phyloP scores from a whole-genome alignment of 2,329 filamentous ascomycete species.

The Epichloe gansuensis region DNA sequence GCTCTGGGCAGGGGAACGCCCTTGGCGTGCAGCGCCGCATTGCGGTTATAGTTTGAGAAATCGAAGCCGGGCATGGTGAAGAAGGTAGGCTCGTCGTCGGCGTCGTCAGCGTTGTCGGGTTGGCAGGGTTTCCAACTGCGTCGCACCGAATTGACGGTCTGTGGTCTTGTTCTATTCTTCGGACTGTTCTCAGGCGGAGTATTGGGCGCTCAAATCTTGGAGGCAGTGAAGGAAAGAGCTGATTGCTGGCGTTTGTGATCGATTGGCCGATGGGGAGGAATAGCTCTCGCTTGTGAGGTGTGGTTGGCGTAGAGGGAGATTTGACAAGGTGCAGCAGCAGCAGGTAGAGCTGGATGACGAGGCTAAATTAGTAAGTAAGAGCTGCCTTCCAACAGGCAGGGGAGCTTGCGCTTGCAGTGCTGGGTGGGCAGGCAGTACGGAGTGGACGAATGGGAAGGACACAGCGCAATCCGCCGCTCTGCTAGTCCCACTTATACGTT shows the following conservation, averaged over 20 bases:
- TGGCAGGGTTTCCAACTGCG: background rate
- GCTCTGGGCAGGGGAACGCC: conserved; percentile 94
- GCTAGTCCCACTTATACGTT: no score
- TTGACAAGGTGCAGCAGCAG: background rate
- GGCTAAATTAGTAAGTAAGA: conserved; percentile 34
- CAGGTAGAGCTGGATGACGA: conserved; percentile 36
- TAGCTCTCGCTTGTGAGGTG: background rate
- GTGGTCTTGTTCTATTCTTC: background rate
- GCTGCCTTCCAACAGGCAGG: conserved; percentile 27
- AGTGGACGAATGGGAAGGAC: no score
- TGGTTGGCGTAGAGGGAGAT: conserved; percentile 9
- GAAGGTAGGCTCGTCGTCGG: conserved; percentile 3
- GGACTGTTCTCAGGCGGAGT: background rate
- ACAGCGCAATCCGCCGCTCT: no score
- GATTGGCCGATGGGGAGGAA: background rate
- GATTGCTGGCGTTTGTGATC: background rate
- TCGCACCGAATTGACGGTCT: conserved; percentile 1
- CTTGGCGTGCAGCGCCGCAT: conserved; percentile 85
- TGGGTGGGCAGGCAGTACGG: background rate
- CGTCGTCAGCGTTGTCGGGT: background rate
- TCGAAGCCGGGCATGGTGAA: conserved; percentile 87
- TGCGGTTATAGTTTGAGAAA: conserved; percentile 99
- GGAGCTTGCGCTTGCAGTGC: conserved; percentile 1
- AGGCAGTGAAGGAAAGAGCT: background rate
- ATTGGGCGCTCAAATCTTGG: background rate